Conservation (phyloP, 129 eudicot species). For the Heracleum sosnowskyi region DNA sequence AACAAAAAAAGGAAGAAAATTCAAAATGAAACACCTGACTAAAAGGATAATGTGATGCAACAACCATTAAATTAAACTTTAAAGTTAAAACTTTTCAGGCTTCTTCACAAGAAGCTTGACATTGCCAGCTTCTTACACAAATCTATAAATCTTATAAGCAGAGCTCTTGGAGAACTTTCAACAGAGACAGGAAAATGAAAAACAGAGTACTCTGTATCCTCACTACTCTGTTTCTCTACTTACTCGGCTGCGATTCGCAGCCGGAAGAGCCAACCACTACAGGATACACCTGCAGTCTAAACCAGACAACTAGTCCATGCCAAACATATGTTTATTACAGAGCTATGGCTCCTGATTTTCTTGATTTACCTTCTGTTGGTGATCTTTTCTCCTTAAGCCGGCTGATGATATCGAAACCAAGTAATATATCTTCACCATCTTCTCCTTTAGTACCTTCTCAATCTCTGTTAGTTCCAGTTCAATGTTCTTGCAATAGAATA, state of each 20-base stretch:
- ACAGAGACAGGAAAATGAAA: constrained; percentile 24
- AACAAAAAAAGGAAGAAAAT: background rate
- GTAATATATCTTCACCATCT: constrained; percentile 53
- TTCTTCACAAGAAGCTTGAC: constrained; percentile 11
- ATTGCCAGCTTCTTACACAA: background rate
- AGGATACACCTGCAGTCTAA: constrained; percentile 9
- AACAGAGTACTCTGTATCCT: constrained; percentile 2
- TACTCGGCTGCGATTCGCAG: constrained; percentile 5
- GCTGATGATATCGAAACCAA: constrained; percentile 55
- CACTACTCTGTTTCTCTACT: constrained; percentile 1
- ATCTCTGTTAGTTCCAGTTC: constrained; percentile 47
- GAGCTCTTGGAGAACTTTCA: constrained; percentile 5
- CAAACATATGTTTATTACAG: constrained; percentile 62
- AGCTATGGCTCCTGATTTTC: constrained; percentile 45
- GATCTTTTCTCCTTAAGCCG: constrained; percentile 77
- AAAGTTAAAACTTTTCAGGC: background rate
- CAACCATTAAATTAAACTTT: background rate
- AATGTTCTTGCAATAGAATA: constrained; percentile 63
- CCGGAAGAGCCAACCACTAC: constrained; percentile 1
- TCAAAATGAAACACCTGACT: background rate
- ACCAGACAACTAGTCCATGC: constrained; percentile 17
- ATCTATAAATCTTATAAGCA: background rate
- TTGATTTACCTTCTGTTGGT: constrained; percentile 59
- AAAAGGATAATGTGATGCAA: background rate
- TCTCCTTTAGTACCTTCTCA: constrained; percentile 54